phyloP scores from a whole-genome alignment of 306 rosid genomes.

The Cucurbita argyrosperma region DNA sequence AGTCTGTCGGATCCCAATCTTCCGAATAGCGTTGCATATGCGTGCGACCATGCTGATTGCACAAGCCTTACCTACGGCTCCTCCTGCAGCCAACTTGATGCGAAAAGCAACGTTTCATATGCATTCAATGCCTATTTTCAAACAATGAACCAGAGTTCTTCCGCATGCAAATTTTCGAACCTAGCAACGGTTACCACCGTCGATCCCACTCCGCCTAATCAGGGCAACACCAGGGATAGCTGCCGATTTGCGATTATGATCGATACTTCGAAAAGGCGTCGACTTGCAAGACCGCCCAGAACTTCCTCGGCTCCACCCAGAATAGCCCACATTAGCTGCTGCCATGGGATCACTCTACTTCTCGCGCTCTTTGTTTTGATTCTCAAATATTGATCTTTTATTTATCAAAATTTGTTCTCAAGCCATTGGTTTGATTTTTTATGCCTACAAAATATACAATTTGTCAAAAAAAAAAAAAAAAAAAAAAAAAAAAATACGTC shows the following conservation, averaged over 20 bases:
- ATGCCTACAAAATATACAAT: neutral
- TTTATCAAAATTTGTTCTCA: neutral
- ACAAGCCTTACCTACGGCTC: constrained; percentile 59
- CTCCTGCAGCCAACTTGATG: constrained; percentile 53
- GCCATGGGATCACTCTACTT: neutral
- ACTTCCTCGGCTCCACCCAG: neutral
- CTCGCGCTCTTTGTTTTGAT: neutral
- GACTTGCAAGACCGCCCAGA: neutral
- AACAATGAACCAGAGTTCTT: constrained; percentile 51
- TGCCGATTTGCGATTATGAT: constrained; percentile 77
- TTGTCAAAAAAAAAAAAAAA: neutral
- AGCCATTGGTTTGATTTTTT: neutral
- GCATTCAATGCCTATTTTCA: constrained; percentile 80
- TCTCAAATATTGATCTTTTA: neutral
- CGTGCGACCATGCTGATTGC: constrained; percentile 78
- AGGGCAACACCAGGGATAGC: neutral
- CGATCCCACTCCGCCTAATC: constrained; percentile 44
- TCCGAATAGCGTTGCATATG: constrained; percentile 29
- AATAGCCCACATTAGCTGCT: neutral
- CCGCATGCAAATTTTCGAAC: constrained; percentile 41
- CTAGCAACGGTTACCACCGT: constrained; percentile 23
- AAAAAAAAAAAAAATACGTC: too few species aligned
- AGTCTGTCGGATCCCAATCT: constrained; percentile 35
- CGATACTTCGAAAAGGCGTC: constrained; percentile 24
- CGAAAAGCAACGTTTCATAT: constrained; percentile 55